Evolutionary conservation across 2,329 filamentous ascomycete genomes (phyloP).

Genomic region (Septoria petroselini): DNA sequence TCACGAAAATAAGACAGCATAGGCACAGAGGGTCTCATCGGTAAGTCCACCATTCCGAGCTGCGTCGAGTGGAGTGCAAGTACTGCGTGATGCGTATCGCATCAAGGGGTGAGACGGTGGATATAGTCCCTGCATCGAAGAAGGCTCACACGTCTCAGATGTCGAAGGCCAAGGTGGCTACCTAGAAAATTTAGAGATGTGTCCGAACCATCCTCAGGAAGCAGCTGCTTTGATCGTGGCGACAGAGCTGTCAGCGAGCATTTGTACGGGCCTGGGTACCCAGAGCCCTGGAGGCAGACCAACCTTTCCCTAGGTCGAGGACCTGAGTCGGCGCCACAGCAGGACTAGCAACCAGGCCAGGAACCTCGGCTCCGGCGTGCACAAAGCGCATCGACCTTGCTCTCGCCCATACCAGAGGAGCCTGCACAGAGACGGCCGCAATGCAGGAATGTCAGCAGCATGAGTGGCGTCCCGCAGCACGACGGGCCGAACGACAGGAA

Average conservation of each 20-base stretch:
- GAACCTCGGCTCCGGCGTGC: neutral
- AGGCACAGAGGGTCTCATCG: neutral
- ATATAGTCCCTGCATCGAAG: too few relatives aligned
- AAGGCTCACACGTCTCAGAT: neutral
- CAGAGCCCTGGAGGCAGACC: neutral
- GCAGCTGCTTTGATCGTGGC: neutral
- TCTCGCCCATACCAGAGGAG: conserved; percentile 3
- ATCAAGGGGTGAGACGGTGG: too few relatives aligned
- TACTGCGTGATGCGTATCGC: neutral
- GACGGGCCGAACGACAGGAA: neutral
- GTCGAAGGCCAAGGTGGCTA: neutral
- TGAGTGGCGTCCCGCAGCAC: neutral
- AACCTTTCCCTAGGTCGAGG: neutral
- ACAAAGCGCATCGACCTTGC: neutral
- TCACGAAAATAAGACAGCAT: neutral
- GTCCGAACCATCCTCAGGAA: neutral
- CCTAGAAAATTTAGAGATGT: neutral
- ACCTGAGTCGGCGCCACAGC: neutral
- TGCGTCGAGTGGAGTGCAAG: neutral
- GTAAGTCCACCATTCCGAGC: neutral
- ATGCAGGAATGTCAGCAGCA: neutral
- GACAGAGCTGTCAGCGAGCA: neutral
- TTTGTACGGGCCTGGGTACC: conserved; percentile 1
- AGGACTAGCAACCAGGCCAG: neutral
- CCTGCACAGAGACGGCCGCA: neutral